Evolutionary conservation across 257 asterid genomes (phyloP), one percentile per base, ranked within the genome.

Genomic region (Penstemon eatonii): DNA sequence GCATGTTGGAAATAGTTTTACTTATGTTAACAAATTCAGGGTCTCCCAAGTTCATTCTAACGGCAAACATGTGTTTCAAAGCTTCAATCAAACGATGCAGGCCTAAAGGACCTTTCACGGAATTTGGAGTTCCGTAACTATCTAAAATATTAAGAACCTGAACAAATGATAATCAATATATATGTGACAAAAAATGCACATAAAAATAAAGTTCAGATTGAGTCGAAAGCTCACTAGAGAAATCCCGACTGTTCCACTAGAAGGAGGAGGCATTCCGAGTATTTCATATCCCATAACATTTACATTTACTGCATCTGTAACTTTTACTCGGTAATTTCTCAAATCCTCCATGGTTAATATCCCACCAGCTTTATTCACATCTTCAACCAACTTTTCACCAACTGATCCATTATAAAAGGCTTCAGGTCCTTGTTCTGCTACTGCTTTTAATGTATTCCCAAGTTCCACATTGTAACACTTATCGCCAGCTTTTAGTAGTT

Each of bases 241-340:
- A 56, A 93, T 76, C 12, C 95, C 99, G 1, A 90, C 73, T 0
- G 93, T 85, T 72, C 99, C 99, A 73, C 92, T 85, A 6, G 97
- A 90, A 7, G 99, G 99, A 42, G 96, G 97, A 13, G 97, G 96
- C 98, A 90, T 90, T 38, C 98, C 97, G n/a, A 90, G 68, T 65
- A 93, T 88, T 42, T 82, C 73, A 74, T 84, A 88, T 6, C 97
- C 99, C 94, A 87, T 80, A 10, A 79, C 81, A 25, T 85, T 77
- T 7, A 90, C 83, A 7, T 82, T 64, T 36, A 88, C 74, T 4
- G 95, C 92, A 51, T 79, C 77, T 0, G 85, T 80, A 38, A 82
- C 85, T 59, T 66, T 75, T 10, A 87, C 99, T 46, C 40, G 46
- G 36, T 90, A 93, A 62, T 74, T 81, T 81, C 87, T 86, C 70